phyloP scores from a whole-genome alignment of 2,329 filamentous ascomycete species.

The Arthrobotrys entomopaga region DNA sequence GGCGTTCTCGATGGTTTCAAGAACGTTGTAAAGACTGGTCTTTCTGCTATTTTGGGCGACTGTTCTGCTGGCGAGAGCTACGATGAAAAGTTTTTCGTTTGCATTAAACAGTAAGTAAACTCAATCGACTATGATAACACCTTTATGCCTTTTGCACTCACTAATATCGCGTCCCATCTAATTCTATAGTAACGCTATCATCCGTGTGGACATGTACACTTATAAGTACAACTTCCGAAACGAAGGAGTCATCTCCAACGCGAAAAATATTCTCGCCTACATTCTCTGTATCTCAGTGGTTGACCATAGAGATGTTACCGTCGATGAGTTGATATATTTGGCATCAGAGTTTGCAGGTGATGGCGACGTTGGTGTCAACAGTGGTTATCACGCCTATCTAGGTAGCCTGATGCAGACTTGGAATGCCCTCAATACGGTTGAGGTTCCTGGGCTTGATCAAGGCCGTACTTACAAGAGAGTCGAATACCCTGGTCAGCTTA shows the following conservation, averaged over 20 bases:
- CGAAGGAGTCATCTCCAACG: slow-evolving; percentile 1
- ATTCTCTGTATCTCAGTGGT: slow-evolving; percentile 1
- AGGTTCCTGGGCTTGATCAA: neutral
- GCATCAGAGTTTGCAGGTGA: slow-evolving; percentile 4
- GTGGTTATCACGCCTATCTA: neutral
- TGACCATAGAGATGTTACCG: slow-evolving; percentile 1
- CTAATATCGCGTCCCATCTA: neutral
- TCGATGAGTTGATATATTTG: slow-evolving; percentile 2
- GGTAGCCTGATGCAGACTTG: slow-evolving; percentile 1
- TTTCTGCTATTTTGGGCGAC: neutral
- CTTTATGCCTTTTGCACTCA: too few species aligned
- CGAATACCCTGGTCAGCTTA: neutral
- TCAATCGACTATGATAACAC: neutral
- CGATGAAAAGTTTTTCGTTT: slow-evolving; percentile 3
- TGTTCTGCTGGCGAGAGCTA: slow-evolving; percentile 2
- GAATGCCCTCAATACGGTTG: neutral
- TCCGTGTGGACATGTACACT: neutral
- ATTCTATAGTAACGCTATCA: neutral
- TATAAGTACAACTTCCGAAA: neutral
- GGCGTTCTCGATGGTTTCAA: neutral
- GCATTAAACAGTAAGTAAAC: neutral
- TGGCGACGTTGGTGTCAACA: neutral
- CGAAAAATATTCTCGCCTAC: neutral
- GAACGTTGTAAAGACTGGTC: neutral
- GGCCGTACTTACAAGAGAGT: neutral